Evolutionary conservation across 257 asterid species (phyloP), one percentile per base, ranked within the genome.

Genomic region (Ilex aquifolium): DNA sequence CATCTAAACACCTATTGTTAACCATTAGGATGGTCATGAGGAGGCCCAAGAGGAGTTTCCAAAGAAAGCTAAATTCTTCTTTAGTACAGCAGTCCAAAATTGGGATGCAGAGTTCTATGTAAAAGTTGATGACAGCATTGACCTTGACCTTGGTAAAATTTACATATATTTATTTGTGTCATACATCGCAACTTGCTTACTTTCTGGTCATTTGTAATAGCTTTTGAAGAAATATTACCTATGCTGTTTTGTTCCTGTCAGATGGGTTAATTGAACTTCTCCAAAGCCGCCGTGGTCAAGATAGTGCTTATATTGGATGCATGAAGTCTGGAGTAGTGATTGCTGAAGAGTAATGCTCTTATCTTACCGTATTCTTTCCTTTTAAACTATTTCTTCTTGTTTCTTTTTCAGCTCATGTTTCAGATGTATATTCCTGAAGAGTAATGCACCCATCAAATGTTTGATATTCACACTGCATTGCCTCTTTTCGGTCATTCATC

Each of bases 71-170:
- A 91, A 84, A 62, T 66, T 60, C 72, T 91, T 91, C 82, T 84
- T 91, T 68, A 81, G 95, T 74, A 62, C 90, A 54, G 97, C 98
- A 65, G 87, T 86, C 68, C 98, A 86, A 69, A 84, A 59, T 78
- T 91, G 96, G 98, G 90, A 91, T 74, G 96, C 98, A 27, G 98
- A 91, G 39, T 91, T 84, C 69, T 91, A 86, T 73, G 78, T 91
- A 32, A 91, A 88, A 88, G 91, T 86, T 55, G 79, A 86, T 59
- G 95, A 88, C 72, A 77, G 80, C 54, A 73, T 88, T 71, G 91
- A 86, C 79, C 78, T 91, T 63, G 83, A 86, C 64, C 76, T 86
- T 40, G 96, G 96, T 91, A 84, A 73, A 60, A 57, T 50, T 70
- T 31, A 48, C 15, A 55, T 7, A 13, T 59, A 56, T 44, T 31